These are phyloP conservation scores for Ophiostoma sp. DNA, from an alignment of 2,329 filamentous ascomycete genomes.

Conservation along the genomic window DNA sequence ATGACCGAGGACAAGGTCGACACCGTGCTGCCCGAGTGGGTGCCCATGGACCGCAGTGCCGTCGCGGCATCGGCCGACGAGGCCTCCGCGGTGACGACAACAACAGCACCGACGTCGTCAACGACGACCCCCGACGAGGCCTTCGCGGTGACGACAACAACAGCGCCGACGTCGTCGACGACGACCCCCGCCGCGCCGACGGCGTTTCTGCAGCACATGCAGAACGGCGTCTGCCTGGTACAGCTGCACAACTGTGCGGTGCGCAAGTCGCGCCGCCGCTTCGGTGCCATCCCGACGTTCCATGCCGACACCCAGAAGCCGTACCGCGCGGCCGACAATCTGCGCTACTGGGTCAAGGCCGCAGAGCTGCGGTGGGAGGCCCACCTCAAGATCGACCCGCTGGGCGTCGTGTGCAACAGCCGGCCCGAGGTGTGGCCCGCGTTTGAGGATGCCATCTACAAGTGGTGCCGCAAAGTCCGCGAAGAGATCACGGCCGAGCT, in stretches of 20 bases:
- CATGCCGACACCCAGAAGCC: conserved; percentile 93
- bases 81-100: conserved; percentile 28
- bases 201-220: conserved; percentile 66
- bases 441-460: conserved; percentile 76
- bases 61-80: conserved; percentile 21
- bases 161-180: conserved; percentile 26
- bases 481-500: conserved; percentile 72
- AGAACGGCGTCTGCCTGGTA: conserved; percentile 74
- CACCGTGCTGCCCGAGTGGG: conserved; percentile 63
- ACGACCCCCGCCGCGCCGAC: conserved; percentile 44
- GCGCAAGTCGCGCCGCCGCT: conserved; percentile 74
- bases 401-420: conserved; percentile 75
- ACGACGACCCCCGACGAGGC: conserved; percentile 25
- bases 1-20: conserved; percentile 34
- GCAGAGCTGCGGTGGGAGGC: conserved; percentile 92
- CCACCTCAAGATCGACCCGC: conserved; percentile 73
- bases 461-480: conserved; percentile 77
- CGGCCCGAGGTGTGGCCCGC: conserved; percentile 65
- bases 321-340: conserved; percentile 87
- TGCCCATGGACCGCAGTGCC: conserved; percentile 43
- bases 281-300: conserved; percentile 81
- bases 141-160: conserved; percentile 28
- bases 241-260: conserved; percentile 87
- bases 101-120: conserved; percentile 29
- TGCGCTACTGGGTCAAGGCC: conserved; percentile 94